Evolutionary conservation across 2,329 filamentous ascomycete species (phyloP).

Genomic region (Colletotrichum ledebouriae): DNA sequence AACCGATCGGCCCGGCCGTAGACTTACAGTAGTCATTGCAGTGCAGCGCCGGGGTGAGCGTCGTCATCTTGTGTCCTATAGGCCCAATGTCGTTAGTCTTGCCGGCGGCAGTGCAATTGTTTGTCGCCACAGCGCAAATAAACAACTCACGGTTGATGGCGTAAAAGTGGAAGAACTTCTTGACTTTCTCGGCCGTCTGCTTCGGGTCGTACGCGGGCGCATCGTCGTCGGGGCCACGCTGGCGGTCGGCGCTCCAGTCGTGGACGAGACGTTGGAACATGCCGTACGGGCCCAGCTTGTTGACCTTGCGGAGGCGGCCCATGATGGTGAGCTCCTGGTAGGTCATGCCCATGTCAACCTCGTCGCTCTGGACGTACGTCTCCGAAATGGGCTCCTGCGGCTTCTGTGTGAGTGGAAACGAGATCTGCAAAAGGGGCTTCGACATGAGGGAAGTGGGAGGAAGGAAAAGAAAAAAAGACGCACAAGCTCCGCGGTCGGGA

Average conservation of each 20-base stretch:
- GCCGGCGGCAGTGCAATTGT: no score
- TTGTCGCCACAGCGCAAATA: no score
- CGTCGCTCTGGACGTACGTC: conserved; percentile 65
- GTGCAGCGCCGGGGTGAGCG: conserved; percentile 41
- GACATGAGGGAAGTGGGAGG: not conserved
- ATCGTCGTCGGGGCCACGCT: conserved; percentile 46
- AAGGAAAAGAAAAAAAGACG: conserved; percentile 9
- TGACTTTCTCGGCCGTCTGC: conserved; percentile 57
- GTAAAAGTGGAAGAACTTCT: conserved; percentile 66
- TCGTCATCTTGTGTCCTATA: conserved; percentile 43
- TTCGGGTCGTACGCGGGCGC: conserved; percentile 51
- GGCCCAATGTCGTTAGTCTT: not conserved
- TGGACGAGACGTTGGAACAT: conserved; percentile 62
- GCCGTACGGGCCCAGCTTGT: conserved; percentile 62
- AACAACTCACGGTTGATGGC: conserved; percentile 62
- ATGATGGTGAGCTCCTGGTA: conserved; percentile 59
- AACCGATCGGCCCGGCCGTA: not conserved
- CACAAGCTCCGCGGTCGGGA: conserved; percentile 70
- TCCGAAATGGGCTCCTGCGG: conserved; percentile 71
- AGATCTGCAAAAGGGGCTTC: not conserved
- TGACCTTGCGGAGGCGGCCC: conserved; percentile 57
- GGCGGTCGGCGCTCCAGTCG: conserved; percentile 57
- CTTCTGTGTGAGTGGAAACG: not conserved
- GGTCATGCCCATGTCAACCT: conserved; percentile 67
- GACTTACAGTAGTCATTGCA: conserved; percentile 42